Conservation (phyloP, 441 rosid species). For the Gossypium armourianum region DNA sequence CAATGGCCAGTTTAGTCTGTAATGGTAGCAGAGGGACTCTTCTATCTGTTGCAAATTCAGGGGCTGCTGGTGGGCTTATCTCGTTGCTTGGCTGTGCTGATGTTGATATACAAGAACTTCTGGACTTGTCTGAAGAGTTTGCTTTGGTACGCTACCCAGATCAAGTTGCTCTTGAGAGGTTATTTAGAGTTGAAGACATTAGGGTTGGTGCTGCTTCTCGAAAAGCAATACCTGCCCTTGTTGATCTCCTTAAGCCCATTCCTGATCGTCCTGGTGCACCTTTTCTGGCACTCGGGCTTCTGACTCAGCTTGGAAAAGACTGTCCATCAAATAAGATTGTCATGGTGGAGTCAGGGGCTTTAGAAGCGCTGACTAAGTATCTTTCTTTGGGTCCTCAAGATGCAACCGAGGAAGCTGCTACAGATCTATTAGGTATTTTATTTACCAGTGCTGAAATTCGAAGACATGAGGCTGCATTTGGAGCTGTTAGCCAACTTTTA, state of each 20-base stretch:
- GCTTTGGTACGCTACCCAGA: slow-evolving; percentile 75
- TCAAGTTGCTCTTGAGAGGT: slow-evolving; percentile 92
- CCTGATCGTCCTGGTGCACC: slow-evolving; percentile 99
- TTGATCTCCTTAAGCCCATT: slow-evolving; percentile 93
- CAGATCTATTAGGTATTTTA: slow-evolving; percentile 78
- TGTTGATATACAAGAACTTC: slow-evolving; percentile 68
- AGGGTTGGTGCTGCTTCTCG: slow-evolving; percentile 95
- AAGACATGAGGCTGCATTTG: slow-evolving; percentile 91
- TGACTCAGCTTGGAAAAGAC: slow-evolving; percentile 89
- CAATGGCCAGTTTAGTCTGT: slow-evolving; percentile 80
- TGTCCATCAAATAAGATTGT: slow-evolving; percentile 80
- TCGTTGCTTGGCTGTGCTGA: slow-evolving; percentile 95
- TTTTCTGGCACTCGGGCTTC: slow-evolving; percentile 72
- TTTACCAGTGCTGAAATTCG: slow-evolving; percentile 89
- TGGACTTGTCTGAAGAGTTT: slow-evolving; percentile 77
- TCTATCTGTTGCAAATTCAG: slow-evolving; percentile 92
- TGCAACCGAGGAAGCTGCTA: slow-evolving; percentile 98
- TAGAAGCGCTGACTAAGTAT: slow-evolving; percentile 91
- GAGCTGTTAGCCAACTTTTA: slow-evolving; percentile 90
- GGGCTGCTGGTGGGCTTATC: slow-evolving; percentile 86
- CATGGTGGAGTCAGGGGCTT: slow-evolving; percentile 95
- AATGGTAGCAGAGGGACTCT: slow-evolving; percentile 98
- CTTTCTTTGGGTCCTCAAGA: slow-evolving; percentile 98
- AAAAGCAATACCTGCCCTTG: slow-evolving; percentile 89
- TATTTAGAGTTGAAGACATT: slow-evolving; percentile 95